These are phyloP conservation scores for Protea cynaroides DNA, from an alignment of 164 flowering plant species.

Conservation along the genomic window DNA sequence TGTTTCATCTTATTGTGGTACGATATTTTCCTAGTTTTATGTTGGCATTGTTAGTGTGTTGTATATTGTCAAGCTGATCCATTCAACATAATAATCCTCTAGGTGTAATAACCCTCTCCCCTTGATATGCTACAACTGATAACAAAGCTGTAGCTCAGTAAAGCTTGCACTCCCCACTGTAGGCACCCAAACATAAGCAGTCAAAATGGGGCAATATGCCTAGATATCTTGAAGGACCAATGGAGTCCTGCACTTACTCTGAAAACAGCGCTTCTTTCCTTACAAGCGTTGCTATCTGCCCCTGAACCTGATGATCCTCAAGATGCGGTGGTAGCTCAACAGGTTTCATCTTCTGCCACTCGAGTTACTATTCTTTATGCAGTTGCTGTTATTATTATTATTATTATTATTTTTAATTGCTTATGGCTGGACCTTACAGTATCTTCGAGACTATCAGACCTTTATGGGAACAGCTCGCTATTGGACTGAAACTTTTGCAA, in stretches of 20 bases:
- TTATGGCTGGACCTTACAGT: conserved; percentile 36
- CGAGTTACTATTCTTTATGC: neutral
- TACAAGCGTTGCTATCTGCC: conserved; percentile 92
- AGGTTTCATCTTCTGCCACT: conserved; percentile 39
- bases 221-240: conserved; percentile 92
- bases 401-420: neutral
- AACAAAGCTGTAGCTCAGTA: neutral
- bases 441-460: conserved; percentile 71
- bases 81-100: neutral
- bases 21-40: no score
- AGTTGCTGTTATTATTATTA: neutral
- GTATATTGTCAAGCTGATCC: neutral
- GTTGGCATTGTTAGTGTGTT: no score
- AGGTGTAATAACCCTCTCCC: neutral
- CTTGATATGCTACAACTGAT: neutral
- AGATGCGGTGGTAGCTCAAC: conserved; percentile 97
- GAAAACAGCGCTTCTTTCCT: conserved; percentile 90
- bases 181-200: conserved; percentile 99
- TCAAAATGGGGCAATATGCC: conserved; percentile 97
- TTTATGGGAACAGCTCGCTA: conserved; percentile 89
- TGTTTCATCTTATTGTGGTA: no score
- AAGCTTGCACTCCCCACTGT: conserved; percentile 7
- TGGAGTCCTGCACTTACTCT: conserved; percentile 99
- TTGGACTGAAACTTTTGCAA: conserved; percentile 98
- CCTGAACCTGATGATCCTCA: conserved; percentile 98